Evolutionary conservation across 768 basidiomycete genomes (phyloP), one percentile per base, ranked within the genome.

Genomic region (Sistotremastrum niveocremeum): DNA sequence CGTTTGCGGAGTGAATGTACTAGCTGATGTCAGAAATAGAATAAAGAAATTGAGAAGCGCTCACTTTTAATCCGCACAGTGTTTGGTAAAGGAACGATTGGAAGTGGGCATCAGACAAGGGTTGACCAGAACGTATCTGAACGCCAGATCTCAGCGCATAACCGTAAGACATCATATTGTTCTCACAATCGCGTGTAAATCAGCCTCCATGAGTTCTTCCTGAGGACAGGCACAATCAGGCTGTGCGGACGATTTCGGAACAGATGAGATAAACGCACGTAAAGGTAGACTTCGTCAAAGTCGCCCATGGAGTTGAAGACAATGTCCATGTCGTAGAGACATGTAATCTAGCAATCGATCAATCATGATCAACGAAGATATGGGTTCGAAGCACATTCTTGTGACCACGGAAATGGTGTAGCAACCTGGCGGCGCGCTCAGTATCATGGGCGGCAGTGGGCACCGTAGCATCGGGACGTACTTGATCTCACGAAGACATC

Each of bases 161-260:
- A 31, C 35, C 36, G n/a, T 12, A 20, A 32, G 33, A 36, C 4
- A 28, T 6, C 35, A 12, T 9, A 38, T 38, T 34, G 35, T 20
- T 59, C 77, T 63, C 56, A 93, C 91, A 63, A 99, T 99, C 12
- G 95, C 95, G 57, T 98, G 95, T 12, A 99, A 73, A 76, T 99
- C 95, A 46, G 95, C 95, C 61, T 99, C 95, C 95, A 98, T 99
- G 54, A 98, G 78, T 62, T 99, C 95, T 68, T 98, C 93, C 85
- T 98, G 64, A 44, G 20, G 20, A 20, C 35, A 47, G 46, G 35
- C 6, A 47, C 49, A 34, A 46, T 43, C 11, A 39, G 38, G 29
- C 37, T 32, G n/a, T 39, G 41, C 7, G 34, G 10, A 31, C 11
- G 7, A 36, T 40, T 51, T 12, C 28, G 32, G 43, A 37, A 20